Base-by-base conservation (phyloP, 192 early-diverging fungal species). In the Backusella sp. region DNA sequence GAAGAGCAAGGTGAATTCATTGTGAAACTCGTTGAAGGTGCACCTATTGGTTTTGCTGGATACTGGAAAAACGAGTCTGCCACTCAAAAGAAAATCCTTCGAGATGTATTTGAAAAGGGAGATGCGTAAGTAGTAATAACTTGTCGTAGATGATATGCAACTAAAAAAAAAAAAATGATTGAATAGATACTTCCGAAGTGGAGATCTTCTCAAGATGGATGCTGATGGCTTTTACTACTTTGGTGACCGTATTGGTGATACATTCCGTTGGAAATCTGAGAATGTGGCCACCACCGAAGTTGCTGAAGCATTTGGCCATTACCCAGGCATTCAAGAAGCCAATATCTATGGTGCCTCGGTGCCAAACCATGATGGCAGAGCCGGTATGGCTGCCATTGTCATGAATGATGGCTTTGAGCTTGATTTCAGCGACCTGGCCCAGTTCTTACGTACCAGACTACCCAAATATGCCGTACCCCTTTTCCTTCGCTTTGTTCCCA, bases 231-330 rank as follows among this genome's bases (percentile, higher is more conserved):
- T 83, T 74, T 84, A 83, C 65, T 89, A 87, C 76, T 92, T 93
- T 83, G 85, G 85, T 15, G 91, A 92, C 53, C 87, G 92, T 21
- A 77, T 88, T 39, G 91, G 92, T 4, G 91, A 93, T 65, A 91
- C 92, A 15, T 93, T 88, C 75, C 78, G 92, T 11, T 92, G 91
- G 92, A 91, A 91, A 73, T 81, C 85, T 9, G 88, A 89, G 74
- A 88, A 89, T 70, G 88, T 91, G 12, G 81, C 83, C 8, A 85
- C 86, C 5, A 82, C 84, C 39, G 91, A 93, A 73, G 86, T 93
- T 9, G 84, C 84, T 1, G 86, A 91, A 53, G 83, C 81, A 21
- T 19, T 93, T 12, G 82, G 80, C 9, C 69, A 66, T 7, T 87
- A 82, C 36, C 83, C 88, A 0, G 86, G 81, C 2, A 78, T 93